Evolutionary conservation across 2,329 filamentous ascomycete genomes (phyloP), one percentile per base, ranked within the genome.

Genomic region (Ophiostoma ips): DNA sequence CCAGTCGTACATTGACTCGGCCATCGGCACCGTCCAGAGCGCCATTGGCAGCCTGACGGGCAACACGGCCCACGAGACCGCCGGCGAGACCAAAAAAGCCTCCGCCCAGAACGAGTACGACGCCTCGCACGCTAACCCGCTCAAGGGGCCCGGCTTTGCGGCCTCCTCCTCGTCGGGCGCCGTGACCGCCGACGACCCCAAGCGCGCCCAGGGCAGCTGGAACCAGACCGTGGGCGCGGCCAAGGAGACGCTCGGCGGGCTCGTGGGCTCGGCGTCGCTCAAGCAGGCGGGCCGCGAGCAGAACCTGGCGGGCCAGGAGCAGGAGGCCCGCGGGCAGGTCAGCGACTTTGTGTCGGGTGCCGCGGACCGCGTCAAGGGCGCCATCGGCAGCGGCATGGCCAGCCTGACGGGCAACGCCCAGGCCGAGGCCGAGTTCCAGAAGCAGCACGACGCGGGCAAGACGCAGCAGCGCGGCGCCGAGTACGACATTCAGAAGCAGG

Each of bases 171-270:
- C 81, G 47, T 76, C 79, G 0, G 87, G 87, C 45, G 83, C 80
- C 34, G 70, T 84, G 46, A 75, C 81, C 55, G 73, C 77, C 57
- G 87, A 95, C 65, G 72, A 86, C 65, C 71, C 81, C 11, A 72
- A 90, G 63, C 85, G 88, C 56, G 69, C 73, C 19, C 63, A 77
- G 16, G 89, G 90, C 40, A 73, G 75, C 16, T 94, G 84, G 81
- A 87, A 95, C 70, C 89, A 95, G 69, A 94, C 87, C 5, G 62
- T 89, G n/a, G 90, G 89, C 48, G 77, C 83, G 1, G 81, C 81
- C 40, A 95, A 95, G 71, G 87, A 95, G 64, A 71, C 81, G 5
- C 55, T 92, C 1, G 90, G 90, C 52, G 81, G 81, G 16, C 59
- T 90, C 5, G 57, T 90, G 24, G 90, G 89, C 53, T 80, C 77